Conservation (phyloP, 1,139 yeast genomes). For the Diutina mesorugosa region DNA sequence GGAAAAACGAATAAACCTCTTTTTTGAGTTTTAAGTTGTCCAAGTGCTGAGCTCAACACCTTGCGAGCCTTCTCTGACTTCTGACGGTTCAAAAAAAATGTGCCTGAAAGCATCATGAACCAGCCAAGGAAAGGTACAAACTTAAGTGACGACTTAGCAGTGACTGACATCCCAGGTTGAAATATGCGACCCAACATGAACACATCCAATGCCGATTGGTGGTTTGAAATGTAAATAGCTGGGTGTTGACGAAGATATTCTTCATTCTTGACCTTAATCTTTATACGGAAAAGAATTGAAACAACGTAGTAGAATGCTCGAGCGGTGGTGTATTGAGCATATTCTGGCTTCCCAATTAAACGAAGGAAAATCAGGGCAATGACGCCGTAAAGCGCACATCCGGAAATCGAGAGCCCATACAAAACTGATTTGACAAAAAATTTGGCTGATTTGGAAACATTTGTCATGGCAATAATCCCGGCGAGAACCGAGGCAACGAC, state of each 20-base stretch:
- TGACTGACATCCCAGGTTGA: constrained; percentile 83
- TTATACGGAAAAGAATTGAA: constrained; percentile 53
- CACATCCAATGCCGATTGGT: constrained; percentile 83
- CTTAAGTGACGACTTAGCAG: constrained; percentile 77
- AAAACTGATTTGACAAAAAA: constrained; percentile 43
- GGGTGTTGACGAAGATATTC: constrained; percentile 49
- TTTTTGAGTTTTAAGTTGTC: constrained; percentile 41
- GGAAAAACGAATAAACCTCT: constrained; percentile 82
- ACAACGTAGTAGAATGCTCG: constrained; percentile 58
- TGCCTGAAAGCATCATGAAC: constrained; percentile 86
- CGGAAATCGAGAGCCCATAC: constrained; percentile 38
- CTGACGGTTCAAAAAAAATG: constrained; percentile 82
- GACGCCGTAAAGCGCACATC: constrained; percentile 66
- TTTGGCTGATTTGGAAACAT: constrained; percentile 14
- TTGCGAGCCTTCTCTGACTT: constrained; percentile 63
- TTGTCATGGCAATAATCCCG: background rate
- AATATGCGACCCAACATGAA: constrained; percentile 68
- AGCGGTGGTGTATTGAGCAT: constrained; percentile 87
- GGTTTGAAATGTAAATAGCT: constrained; percentile 78
- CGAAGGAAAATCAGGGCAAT: constrained; percentile 58
- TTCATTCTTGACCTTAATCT: constrained; percentile 51
- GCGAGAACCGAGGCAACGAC: background rate
- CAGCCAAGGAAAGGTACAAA: constrained; percentile 92
- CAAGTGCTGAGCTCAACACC: constrained; percentile 60
- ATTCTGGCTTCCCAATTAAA: constrained; percentile 58